These are phyloP conservation scores for Clonostachys sp. DNA, from an alignment of 2,329 filamentous ascomycete genomes.

Conservation along the genomic window DNA sequence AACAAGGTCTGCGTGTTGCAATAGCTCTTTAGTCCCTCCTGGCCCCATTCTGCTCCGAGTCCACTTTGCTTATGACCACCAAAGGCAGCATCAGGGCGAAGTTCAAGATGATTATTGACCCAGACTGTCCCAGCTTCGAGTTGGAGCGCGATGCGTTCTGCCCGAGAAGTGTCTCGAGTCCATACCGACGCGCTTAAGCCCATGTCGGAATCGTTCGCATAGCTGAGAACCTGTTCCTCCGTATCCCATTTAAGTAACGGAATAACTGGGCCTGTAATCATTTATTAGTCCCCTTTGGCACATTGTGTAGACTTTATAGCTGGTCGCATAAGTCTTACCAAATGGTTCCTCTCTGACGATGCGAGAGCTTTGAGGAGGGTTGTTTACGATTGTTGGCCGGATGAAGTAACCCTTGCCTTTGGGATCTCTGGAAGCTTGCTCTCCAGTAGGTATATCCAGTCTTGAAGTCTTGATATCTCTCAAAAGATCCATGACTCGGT, in stretches of 20 bases:
- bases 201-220: constrained; percentile 47
- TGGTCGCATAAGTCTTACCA: constrained; percentile 8
- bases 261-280: constrained; percentile 44
- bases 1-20: constrained; percentile 12
- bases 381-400: constrained; percentile 53
- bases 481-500: no score
- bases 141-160: constrained; percentile 44
- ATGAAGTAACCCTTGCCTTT: constrained; percentile 48
- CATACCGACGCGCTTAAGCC: constrained; percentile 56
- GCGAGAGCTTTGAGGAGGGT: constrained; percentile 49
- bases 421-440: no score
- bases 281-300: no score
- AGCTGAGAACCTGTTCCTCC: constrained; percentile 53
- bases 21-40: constrained; percentile 26
- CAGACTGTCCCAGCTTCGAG: constrained; percentile 56
- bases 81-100: constrained; percentile 31
- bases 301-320: no score
- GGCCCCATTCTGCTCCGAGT: constrained; percentile 39
- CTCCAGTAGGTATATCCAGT: no score
- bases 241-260: constrained; percentile 57
- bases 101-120: constrained; percentile 47
- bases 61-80: constrained; percentile 48
- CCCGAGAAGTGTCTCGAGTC: constrained; percentile 44
- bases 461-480: no score
- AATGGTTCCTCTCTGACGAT: constrained; percentile 51